phyloP scores from a whole-genome alignment of 345 rosid species.

The Ceriops zippeliana region DNA sequence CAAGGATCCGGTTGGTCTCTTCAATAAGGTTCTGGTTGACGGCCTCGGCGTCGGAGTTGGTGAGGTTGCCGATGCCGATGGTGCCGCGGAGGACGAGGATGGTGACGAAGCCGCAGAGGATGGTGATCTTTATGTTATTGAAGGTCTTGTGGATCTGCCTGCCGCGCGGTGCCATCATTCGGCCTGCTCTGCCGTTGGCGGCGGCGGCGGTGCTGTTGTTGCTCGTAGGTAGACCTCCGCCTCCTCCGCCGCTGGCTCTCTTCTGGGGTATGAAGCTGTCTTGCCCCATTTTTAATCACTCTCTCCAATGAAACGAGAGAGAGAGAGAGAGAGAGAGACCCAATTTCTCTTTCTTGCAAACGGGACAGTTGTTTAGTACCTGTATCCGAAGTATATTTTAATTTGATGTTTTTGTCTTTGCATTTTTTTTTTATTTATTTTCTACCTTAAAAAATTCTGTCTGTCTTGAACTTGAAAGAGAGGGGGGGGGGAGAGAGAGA shows the following conservation, averaged over 20 bases:
- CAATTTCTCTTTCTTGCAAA: too few relatives aligned
- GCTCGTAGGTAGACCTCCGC: constrained; percentile 33
- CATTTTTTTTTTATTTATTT: too few relatives aligned
- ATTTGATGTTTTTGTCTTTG: too few relatives aligned
- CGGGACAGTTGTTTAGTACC: too few relatives aligned
- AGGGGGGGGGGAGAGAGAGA: too few relatives aligned
- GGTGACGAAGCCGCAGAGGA: constrained; percentile 84
- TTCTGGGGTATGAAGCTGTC: constrained; percentile 57
- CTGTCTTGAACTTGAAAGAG: too few relatives aligned
- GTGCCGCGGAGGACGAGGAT: constrained; percentile 83
- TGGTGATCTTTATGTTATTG: constrained; percentile 75
- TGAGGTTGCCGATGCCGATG: constrained; percentile 66
- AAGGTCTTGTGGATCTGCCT: constrained; percentile 82
- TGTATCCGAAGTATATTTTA: too few relatives aligned
- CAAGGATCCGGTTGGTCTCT: constrained; percentile 78
- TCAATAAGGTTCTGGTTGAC: constrained; percentile 71
- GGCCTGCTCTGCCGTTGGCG: constrained; percentile 37
- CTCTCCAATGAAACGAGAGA: neutral
- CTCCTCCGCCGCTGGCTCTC: constrained; percentile 44
- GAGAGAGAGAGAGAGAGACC: constrained; percentile 9
- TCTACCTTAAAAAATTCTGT: too few relatives aligned
- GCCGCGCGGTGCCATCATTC: constrained; percentile 48
- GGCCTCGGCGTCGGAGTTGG: constrained; percentile 70
- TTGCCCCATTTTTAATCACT: constrained; percentile 44
- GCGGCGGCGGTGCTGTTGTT: constrained; percentile 27